A percentile compares a stretch with the other conserved stretches of the same genome.
Conservation (phyloP, 768 basidiomycete species). For the Tephrocybe sp. region DNA sequence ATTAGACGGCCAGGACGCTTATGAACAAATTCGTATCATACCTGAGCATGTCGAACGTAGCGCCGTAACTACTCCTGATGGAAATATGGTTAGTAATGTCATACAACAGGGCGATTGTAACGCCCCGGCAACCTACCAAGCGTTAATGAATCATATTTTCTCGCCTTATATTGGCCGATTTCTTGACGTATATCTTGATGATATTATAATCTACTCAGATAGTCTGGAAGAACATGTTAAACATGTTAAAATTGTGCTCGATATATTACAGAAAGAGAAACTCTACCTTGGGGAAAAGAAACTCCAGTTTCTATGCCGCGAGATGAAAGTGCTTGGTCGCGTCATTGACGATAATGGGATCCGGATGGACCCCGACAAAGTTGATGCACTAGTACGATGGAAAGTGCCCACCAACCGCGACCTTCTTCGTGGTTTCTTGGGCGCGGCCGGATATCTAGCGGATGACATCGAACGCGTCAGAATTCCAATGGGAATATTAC, state of each 20-base stretch:
- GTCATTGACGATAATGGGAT: conserved; percentile 32
- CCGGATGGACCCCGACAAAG: conserved; percentile 37
- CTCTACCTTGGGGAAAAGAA: conserved; percentile 25
- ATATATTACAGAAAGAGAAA: conserved; percentile 20
- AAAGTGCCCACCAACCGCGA: background rate
- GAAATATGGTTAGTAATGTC: conserved; percentile 27
- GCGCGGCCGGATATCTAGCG: background rate
- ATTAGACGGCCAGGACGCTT: background rate
- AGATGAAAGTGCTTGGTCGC: conserved; percentile 32
- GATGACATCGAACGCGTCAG: background rate
- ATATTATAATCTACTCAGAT: conserved; percentile 24
- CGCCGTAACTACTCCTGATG: conserved; percentile 26
- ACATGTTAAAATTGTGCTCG: conserved; percentile 26
- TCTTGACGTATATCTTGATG: conserved; percentile 29
- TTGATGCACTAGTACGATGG: conserved; percentile 24
- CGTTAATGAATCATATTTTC: conserved; percentile 33
- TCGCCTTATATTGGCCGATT: conserved; percentile 28
- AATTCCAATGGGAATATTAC: background rate
- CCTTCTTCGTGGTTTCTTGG: background rate
- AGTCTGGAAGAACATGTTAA: conserved; percentile 29
- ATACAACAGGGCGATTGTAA: conserved; percentile 29
- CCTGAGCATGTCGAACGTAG: conserved; percentile 24
- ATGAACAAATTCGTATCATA: conserved; percentile 10
- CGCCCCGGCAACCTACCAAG: conserved; percentile 33
- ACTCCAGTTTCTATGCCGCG: conserved; percentile 12